Evolutionary conservation across 495 filamentous ascomycete species (phyloP), one percentile per base, ranked within the genome.

Genomic region (Tetracladium setigerum): DNA sequence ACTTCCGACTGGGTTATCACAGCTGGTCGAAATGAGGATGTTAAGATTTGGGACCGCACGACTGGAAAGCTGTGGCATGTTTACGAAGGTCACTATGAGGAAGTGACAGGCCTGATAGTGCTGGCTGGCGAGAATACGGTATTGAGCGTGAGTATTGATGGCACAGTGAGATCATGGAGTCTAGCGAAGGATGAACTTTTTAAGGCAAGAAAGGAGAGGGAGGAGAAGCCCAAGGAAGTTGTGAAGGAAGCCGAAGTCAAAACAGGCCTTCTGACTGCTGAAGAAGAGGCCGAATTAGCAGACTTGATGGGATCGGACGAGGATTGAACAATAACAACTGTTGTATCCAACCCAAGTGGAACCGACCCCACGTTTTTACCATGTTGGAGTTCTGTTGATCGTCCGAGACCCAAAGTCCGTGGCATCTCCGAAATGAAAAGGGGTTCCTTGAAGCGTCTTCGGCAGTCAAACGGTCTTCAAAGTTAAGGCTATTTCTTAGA

Each of bases 11-110:
- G 84, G 84, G 76, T 91, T n/a, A 69, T 95, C 16, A 96, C 90
- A 0, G 89, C 82, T 0, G 95, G 92, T 47, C 69, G 92, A 46
- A 88, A 95, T 59, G 92, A 98, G 65, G 81, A 94, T 48, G 74
- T 98, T 40, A 83, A 91, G 49, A 77, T 96, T 11, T 98, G 91
- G 91, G 83, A 95, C 60, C 59, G 63, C 34, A 35, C 68, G 55
- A 86, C 76, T 40, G 92, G 89, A 13, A 74, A 84, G 51, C 71
- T 95, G 38, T 72, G 84, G 54, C 84, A 86, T 58, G 75, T 77
- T 2, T 88, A 91, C 45, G 73, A 78, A 14, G 92, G 92, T 1
- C 92, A 98, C 62, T 96, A 78, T 61, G 88, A 97, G 54, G 92
- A 96, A 59, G 84, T 98, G 22, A 95, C 85, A 4, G 87, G 83